Percentiles rank a stretch among this genome's conserved stretches.
Evolutionary conservation across 1,284 basidiomycete species (phyloP).

Genomic region (Golubevia sp.): DNA sequence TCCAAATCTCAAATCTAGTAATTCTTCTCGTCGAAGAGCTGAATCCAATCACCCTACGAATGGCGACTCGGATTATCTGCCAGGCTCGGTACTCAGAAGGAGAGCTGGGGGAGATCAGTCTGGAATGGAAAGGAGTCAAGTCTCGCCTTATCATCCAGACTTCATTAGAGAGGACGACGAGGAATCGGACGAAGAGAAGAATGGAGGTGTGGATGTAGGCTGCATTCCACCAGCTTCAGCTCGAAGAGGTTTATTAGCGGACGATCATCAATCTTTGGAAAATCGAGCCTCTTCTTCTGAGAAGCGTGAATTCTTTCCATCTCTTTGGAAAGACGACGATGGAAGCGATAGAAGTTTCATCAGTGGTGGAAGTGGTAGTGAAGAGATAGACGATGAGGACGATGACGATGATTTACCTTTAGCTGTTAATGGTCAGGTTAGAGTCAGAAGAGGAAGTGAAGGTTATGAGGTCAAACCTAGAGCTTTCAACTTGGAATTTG

Average conservation of each 20-base stretch:
- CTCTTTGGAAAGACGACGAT: neutral
- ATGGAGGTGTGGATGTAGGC: constrained; percentile 4
- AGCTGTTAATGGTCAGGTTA: constrained; percentile 1
- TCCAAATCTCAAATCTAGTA: constrained; percentile 15
- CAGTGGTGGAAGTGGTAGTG: neutral
- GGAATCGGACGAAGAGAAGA: constrained; percentile 2
- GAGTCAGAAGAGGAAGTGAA: constrained; percentile 22
- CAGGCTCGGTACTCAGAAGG: neutral
- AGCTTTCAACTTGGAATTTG: neutral
- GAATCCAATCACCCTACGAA: neutral
- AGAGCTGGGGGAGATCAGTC: neutral
- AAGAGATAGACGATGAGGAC: constrained; percentile 3
- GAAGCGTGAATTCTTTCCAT: neutral
- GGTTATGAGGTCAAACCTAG: constrained; percentile 28
- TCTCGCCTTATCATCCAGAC: constrained; percentile 10
- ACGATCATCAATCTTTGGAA: neutral
- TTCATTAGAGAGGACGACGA: neutral
- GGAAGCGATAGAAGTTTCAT: neutral
- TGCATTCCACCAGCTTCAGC: constrained; percentile 2
- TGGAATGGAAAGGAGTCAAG: neutral
- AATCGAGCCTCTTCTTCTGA: neutral
- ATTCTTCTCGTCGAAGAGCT: neutral
- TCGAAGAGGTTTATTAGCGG: neutral
- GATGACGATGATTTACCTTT: constrained; percentile 1
- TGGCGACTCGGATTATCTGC: neutral